These are phyloP conservation scores for Bathelium albidoporum DNA, from an alignment of 495 filamentous ascomycete genomes.

Conservation along the genomic window DNA sequence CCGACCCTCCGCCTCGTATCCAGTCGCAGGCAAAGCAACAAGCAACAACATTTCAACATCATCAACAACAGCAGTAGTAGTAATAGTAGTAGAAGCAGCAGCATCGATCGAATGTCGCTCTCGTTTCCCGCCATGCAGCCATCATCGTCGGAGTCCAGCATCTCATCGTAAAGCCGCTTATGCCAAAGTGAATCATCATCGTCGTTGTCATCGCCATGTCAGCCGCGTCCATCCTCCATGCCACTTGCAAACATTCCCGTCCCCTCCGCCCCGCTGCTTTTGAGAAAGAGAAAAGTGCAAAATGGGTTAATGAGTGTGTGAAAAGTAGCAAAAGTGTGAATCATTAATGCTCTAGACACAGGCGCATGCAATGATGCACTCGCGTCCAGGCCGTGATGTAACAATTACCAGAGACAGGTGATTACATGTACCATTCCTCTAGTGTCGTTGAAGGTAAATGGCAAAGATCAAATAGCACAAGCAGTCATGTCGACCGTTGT, in stretches of 20 bases:
- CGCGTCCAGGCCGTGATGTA: background rate
- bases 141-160: background rate
- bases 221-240: background rate
- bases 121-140: constrained; percentile 4
- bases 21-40: constrained; percentile 1
- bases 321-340: background rate
- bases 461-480: background rate
- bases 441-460: background rate
- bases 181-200: background rate
- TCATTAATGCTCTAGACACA: background rate
- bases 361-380: background rate
- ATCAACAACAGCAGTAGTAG: background rate
- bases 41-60: too few relatives aligned
- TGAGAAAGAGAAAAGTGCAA: background rate
- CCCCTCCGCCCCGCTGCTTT: background rate
- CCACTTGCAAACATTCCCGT: background rate
- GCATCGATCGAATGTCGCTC: background rate
- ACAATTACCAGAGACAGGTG: background rate
- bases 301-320: background rate
- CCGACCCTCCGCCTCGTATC: background rate
- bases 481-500: constrained; percentile 2
- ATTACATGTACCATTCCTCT: background rate
- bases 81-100: background rate
- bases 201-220: background rate
- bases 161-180: constrained; percentile 1